Base-by-base conservation (phyloP, 2,329 filamentous ascomycete species). In the Cytospora chrysosperma region DNA sequence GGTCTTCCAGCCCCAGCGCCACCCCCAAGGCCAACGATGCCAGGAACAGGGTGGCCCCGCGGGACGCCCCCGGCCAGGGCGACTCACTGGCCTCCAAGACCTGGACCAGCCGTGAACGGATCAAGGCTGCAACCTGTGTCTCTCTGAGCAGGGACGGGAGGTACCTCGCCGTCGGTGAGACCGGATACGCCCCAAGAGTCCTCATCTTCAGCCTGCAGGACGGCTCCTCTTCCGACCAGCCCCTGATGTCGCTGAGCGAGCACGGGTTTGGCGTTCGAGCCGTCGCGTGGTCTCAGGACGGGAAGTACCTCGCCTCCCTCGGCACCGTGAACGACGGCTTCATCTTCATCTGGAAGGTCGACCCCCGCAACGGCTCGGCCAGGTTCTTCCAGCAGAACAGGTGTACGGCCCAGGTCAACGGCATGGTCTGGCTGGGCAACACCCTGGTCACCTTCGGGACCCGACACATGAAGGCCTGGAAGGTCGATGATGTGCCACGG, bases 261-360 rank as follows among this genome's bases (percentile, higher is more conserved):
- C 95, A 99, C 76, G 89, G 87, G 0, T 96, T 92, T 75, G 95
- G 95, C 8, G 92, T 99, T 34, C 89, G 88, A 64, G 90, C 91
- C 40, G 86, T 99, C 37, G 90, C 93, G 2, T 99, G 96, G 83
- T 97, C 93, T 66, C 83, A 89, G 0, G 92, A 97, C 74, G 92
- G 91, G 15, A 89, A 85, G 68, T 96, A 90, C 75, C 83, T 99
- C 37, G 95, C 95, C 2, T 96, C 93, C 24, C 82, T 99, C 15
- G 95, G 95, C 30, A 86, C 90, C 21, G 85, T 90, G 61, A 97
- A 97, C 73, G 95, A 99, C 76, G 94, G 94, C 1, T 98, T 96
- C 72, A 81, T 99, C 24, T 96, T 94, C 73, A 83, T 98, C 30
- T 98, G 94, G 93, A 87, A 83, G 69, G 85, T 97, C 68, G 93